phyloP scores from a whole-genome alignment of 1,284 basidiomycete genomes.

The Moesziomyces sp. region DNA sequence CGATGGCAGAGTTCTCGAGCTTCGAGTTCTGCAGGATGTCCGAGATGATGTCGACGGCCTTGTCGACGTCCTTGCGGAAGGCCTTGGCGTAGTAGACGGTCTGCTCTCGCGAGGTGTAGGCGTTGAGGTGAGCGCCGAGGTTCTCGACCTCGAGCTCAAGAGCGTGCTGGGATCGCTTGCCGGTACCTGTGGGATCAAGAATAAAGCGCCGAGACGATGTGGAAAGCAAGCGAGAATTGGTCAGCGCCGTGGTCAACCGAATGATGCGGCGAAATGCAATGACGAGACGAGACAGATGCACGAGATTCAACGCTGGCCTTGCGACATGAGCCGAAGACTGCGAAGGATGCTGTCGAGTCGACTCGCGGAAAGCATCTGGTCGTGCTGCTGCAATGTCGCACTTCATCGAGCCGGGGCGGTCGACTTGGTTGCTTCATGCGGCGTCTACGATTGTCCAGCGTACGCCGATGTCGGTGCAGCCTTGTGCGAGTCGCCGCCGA shows the following conservation, averaged over 20 bases:
- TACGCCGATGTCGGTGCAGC: not conserved
- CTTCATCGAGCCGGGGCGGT: not conserved
- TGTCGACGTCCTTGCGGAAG: conserved; percentile 93
- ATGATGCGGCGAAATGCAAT: not conserved
- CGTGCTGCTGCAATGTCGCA: not conserved
- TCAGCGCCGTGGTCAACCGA: not conserved
- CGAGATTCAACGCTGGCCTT: not conserved
- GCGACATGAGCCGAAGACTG: not conserved
- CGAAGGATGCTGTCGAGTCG: too few species aligned
- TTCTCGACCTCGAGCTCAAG: conserved; percentile 99
- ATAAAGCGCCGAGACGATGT: not conserved
- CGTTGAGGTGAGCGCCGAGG: conserved; percentile 95
- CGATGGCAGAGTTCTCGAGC: conserved; percentile 86
- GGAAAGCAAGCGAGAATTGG: not conserved
- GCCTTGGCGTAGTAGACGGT: conserved; percentile 99
- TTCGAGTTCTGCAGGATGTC: conserved; percentile 99
- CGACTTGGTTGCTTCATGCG: not conserved
- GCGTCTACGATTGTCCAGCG: not conserved
- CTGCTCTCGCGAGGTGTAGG: conserved; percentile 98
- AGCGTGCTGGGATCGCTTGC: conserved; percentile 85
- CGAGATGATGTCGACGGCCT: conserved; percentile 94
- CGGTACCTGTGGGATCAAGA: conserved; percentile 75
- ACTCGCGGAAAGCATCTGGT: too few species aligned
- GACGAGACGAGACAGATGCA: not conserved
- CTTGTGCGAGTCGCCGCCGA: not conserved